Evolutionary conservation across 192 early-diverging fungal genomes (phyloP).

Genomic region (Gryganskiella cystojenkinii): DNA sequence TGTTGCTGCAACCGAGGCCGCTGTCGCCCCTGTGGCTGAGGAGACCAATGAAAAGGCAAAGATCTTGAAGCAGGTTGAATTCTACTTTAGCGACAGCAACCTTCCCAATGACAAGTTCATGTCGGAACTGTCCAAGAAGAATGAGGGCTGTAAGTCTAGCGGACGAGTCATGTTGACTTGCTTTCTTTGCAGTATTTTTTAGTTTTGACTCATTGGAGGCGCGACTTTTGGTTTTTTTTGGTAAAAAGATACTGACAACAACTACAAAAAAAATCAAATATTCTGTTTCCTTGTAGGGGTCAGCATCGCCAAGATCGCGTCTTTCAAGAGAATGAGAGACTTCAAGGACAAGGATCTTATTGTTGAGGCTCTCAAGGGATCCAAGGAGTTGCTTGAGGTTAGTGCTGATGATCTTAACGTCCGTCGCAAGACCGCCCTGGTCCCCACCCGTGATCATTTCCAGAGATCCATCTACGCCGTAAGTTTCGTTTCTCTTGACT

Average conservation of each 20-base stretch:
- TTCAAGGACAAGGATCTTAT: conserved; percentile 56
- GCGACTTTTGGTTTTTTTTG: too few species aligned
- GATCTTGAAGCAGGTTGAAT: conserved; percentile 72
- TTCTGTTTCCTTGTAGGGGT: conserved; percentile 50
- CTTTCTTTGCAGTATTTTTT: too few species aligned
- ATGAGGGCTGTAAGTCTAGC: conserved; percentile 66
- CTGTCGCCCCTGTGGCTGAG: conserved; percentile 4
- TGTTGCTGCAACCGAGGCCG: neutral
- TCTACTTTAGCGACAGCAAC: conserved; percentile 72
- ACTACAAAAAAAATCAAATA: neutral
- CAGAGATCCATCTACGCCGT: conserved; percentile 65
- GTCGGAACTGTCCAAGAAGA: conserved; percentile 49
- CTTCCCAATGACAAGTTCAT: conserved; percentile 67
- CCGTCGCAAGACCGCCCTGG: conserved; percentile 57
- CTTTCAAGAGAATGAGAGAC: conserved; percentile 68
- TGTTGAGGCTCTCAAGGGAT: conserved; percentile 64
- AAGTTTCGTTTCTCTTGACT: conserved; percentile 22
- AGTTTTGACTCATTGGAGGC: too few species aligned
- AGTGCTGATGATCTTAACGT: conserved; percentile 58
- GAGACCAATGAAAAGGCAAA: conserved; percentile 45
- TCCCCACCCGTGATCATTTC: conserved; percentile 45
- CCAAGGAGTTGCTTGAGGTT: conserved; percentile 63
- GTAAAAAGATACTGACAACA: neutral
- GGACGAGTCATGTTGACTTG: too few species aligned
- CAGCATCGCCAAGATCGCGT: conserved; percentile 57